phyloP scores from a whole-genome alignment of 1,284 basidiomycete genomes.

The Clitocybe nebularis region DNA sequence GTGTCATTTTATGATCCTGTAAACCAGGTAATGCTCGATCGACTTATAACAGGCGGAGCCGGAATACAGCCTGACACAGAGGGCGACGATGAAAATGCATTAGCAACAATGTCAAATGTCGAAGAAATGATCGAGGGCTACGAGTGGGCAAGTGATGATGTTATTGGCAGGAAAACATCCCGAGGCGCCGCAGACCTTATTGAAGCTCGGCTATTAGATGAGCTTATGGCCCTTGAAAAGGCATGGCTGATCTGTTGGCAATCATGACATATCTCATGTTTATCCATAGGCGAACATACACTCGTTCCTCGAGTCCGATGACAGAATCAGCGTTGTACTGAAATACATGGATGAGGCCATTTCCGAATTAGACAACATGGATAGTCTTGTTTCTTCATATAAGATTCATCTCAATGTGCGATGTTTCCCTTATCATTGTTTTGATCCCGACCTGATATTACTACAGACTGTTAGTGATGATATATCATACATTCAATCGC shows the following conservation, averaged over 20 bases:
- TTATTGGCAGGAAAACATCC: constrained; percentile 55
- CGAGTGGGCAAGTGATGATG: constrained; percentile 84
- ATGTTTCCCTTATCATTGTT: background rate
- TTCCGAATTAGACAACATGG: constrained; percentile 83
- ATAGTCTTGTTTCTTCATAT: constrained; percentile 82
- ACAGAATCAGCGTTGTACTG: constrained; percentile 83
- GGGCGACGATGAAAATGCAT: constrained; percentile 68
- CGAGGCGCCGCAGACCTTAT: constrained; percentile 84
- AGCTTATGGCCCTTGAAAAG: constrained; percentile 88
- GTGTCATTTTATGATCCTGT: constrained; percentile 77
- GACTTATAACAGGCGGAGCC: constrained; percentile 58
- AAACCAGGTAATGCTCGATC: constrained; percentile 72
- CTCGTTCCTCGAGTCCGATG: constrained; percentile 93
- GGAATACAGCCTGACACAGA: constrained; percentile 43
- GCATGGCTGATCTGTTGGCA: constrained; percentile 34
- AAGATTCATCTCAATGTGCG: constrained; percentile 91
- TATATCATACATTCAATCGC: constrained; percentile 93
- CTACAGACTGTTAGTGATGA: constrained; percentile 88
- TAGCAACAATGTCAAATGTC: constrained; percentile 83
- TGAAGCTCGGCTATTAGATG: constrained; percentile 81
- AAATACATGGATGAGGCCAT: constrained; percentile 88
- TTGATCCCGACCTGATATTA: constrained; percentile 8
- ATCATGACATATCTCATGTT: constrained; percentile 7
- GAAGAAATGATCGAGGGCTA: constrained; percentile 99
- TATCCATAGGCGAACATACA: constrained; percentile 84